A percentile compares a stretch with the other conserved stretches of the same genome.
phyloP scores from a whole-genome alignment of 2,329 filamentous ascomycete species.

The Ceratocystiopsis sp. region DNA sequence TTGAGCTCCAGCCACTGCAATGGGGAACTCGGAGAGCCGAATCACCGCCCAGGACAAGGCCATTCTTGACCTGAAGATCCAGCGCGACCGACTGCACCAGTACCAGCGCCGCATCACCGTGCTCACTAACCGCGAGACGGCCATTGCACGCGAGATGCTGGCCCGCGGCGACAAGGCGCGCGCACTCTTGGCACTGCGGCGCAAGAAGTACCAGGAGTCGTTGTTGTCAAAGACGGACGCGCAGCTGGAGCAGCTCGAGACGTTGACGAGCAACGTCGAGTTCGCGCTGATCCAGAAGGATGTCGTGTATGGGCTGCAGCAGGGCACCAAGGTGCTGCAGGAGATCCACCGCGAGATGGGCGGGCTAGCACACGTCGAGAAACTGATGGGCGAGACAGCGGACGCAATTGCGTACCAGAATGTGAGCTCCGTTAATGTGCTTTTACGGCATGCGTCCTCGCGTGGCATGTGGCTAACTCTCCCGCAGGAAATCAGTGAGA shows the following conservation, averaged over 20 bases:
- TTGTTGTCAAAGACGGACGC: constrained; percentile 77
- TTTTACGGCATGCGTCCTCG: neutral
- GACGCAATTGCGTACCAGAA: constrained; percentile 85
- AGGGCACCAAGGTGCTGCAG: constrained; percentile 75
- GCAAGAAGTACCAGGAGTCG: constrained; percentile 94
- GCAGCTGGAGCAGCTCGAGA: constrained; percentile 86
- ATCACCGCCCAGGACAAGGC: constrained; percentile 72
- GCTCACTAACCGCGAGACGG: constrained; percentile 75
- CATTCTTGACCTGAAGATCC: constrained; percentile 92
- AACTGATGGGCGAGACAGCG: constrained; percentile 80
- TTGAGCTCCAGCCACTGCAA: constrained; percentile 12
- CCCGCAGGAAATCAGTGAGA: constrained; percentile 70
- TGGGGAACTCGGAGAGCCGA: constrained; percentile 40
- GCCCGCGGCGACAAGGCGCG: constrained; percentile 61
- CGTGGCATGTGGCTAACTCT: too few species aligned
- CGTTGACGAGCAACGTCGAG: constrained; percentile 75
- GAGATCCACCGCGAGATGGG: constrained; percentile 95
- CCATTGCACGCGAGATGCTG: constrained; percentile 69
- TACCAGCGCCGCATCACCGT: constrained; percentile 83
- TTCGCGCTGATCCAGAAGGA: constrained; percentile 96
- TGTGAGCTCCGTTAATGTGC: constrained; percentile 28
- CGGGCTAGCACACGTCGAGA: constrained; percentile 82
- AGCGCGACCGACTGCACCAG: constrained; percentile 91
- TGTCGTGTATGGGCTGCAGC: constrained; percentile 78
- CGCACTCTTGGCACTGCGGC: constrained; percentile 72